phyloP scores from a whole-genome alignment of 2,329 filamentous ascomycete species.

The Pseudofabraea citricarpa region DNA sequence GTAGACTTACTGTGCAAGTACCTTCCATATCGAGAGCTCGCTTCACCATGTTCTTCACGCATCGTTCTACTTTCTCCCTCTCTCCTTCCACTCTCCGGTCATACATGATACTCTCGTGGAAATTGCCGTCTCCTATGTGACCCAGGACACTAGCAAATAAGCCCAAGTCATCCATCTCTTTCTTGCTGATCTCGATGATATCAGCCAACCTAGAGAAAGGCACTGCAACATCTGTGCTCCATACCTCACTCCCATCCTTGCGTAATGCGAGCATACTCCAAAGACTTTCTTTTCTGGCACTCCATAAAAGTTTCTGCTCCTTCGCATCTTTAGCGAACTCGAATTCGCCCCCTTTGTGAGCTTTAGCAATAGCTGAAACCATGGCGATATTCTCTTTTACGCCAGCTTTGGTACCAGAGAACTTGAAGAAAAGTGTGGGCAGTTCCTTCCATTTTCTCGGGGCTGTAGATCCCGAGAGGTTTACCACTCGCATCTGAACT shows the following conservation, averaged over 20 bases:
- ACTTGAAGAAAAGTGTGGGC: slow-evolving; percentile 79
- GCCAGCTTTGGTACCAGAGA: slow-evolving; percentile 69
- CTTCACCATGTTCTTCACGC: slow-evolving; percentile 82
- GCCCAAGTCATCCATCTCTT: slow-evolving; percentile 76
- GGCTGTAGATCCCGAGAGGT: slow-evolving; percentile 62
- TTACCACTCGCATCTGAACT: slow-evolving; percentile 77
- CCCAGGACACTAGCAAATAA: slow-evolving; percentile 82
- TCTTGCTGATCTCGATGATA: slow-evolving; percentile 72
- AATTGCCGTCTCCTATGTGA: slow-evolving; percentile 90
- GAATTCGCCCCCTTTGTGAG: slow-evolving; percentile 59
- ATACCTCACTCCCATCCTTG: slow-evolving; percentile 57
- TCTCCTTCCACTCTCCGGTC: slow-evolving; percentile 66
- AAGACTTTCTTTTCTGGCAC: slow-evolving; percentile 72
- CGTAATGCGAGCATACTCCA: slow-evolving; percentile 73
- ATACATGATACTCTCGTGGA: slow-evolving; percentile 89
- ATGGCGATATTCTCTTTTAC: slow-evolving; percentile 70
- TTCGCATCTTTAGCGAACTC: slow-evolving; percentile 68
- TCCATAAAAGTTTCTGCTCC: slow-evolving; percentile 73
- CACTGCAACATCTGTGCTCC: slow-evolving; percentile 80
- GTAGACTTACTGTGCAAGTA: slow-evolving; percentile 59
- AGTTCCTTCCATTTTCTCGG: slow-evolving; percentile 66
- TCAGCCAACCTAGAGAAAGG: slow-evolving; percentile 70
- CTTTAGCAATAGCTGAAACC: slow-evolving; percentile 62
- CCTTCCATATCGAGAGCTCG: slow-evolving; percentile 88
- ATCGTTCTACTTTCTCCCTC: slow-evolving; percentile 66